Conservation (phyloP, 2,329 filamentous ascomycete species). For the Clonostachys byssicola region DNA sequence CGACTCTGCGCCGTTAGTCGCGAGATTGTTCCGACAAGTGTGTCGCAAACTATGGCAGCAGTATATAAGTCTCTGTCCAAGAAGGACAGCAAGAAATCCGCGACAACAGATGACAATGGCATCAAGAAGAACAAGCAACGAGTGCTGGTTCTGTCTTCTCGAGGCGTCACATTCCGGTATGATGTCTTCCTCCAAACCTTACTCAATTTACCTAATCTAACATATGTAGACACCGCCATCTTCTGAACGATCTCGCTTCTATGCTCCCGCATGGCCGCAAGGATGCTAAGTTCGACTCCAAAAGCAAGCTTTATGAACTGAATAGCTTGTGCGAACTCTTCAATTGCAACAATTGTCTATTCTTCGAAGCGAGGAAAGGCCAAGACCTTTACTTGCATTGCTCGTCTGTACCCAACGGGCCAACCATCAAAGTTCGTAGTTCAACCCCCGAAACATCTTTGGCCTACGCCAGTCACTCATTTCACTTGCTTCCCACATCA, state of each 20-base stretch:
- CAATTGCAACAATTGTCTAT: constrained; percentile 92
- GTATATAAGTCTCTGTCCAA: constrained; percentile 75
- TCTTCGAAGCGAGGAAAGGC: constrained; percentile 92
- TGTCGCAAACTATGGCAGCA: constrained; percentile 53
- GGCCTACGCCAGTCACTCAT: no score
- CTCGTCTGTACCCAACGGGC: constrained; percentile 75
- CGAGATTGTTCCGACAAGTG: neutral
- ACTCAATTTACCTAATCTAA: neutral
- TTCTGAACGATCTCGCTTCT: constrained; percentile 82
- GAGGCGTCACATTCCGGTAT: constrained; percentile 86
- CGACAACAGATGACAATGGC: constrained; percentile 42
- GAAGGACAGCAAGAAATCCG: constrained; percentile 39
- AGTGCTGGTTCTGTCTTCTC: constrained; percentile 85
- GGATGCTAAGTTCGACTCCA: constrained; percentile 95
- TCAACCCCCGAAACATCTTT: no score
- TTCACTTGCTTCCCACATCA: no score
- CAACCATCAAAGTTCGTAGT: constrained; percentile 37
- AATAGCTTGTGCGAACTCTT: constrained; percentile 75
- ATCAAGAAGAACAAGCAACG: constrained; percentile 65
- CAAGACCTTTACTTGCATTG: constrained; percentile 95
- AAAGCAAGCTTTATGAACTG: constrained; percentile 77
- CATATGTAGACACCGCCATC: constrained; percentile 73
- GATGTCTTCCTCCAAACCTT: constrained; percentile 7
- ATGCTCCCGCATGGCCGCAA: constrained; percentile 91
- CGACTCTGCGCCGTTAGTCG: no score